Base-by-base conservation (phyloP, 805 yeast genomes). In the Diddensiella transvaalensis region DNA sequence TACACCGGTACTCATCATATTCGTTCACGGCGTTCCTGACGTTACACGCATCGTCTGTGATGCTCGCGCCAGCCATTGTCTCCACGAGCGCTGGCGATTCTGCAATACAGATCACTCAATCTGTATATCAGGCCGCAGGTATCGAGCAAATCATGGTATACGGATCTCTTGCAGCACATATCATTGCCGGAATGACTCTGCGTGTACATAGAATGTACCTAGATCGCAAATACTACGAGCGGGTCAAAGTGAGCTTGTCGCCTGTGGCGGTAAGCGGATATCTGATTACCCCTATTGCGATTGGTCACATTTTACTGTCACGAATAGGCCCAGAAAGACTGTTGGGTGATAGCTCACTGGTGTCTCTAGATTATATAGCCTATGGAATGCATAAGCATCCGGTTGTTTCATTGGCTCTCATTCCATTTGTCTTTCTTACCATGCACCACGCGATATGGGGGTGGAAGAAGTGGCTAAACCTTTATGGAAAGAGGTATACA, bases 191-290 rank as follows among this genome's bases (percentile, higher is more conserved):
- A 0, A 46, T 81, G 1, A 55, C 62, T 0, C 47, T 77, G 3
- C 63, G 87, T 49, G 17, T 69, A 1, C 52, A 74, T 3, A 63
- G 71, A 40, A 58, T 56, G 29, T 62, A 66, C 45, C 55, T 61
- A 17, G 61, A 65, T 21, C 52, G 48, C 41, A 33, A 48, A n/a
- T 45, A 55, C 22, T 61, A 65, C 46, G 67, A 59, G 3, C 53
- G 51, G 40, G 49, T 55, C 51, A 47, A 47, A 33, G 35, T 30
- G 32, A 35, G 77, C 8, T 51, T 77, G 3, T 66, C 85, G 1
- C 87, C 88, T 2, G 62, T 80, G 18, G 72, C 80, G 11, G 73
- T 82, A 46, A 71, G 83, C 3, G 91, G 91, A 0, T 82, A 80
- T 60, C 36, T 78, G 8, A 63, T 82, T 36, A 47, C 75, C 0